Conservation (phyloP, 352 stramenopile genomes). For the Pythium volutum region DNA sequence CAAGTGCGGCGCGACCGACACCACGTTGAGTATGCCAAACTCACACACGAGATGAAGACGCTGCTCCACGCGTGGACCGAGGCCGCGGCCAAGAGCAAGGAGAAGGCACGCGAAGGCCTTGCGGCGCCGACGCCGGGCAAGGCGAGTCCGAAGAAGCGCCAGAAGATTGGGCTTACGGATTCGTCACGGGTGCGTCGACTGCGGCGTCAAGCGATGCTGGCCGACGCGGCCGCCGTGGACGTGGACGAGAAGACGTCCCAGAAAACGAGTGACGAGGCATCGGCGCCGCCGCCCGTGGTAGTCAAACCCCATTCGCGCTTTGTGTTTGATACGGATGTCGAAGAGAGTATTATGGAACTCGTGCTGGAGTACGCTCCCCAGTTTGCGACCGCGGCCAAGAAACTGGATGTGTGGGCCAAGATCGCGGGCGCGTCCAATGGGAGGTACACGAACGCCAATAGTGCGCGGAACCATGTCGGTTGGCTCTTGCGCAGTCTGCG, state of each 20-base stretch:
- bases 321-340: neutral
- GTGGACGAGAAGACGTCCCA: neutral
- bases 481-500: neutral
- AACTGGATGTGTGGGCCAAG: neutral
- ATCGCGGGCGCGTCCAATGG: neutral
- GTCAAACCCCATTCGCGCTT: neutral
- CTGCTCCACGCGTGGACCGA: neutral
- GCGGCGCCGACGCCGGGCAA: neutral
- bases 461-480: neutral
- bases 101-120: neutral
- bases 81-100: neutral
- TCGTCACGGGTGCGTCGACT: neutral
- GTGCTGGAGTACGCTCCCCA: neutral
- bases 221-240: neutral
- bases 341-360: slow-evolving; percentile 8
- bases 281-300: neutral
- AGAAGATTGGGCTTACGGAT: neutral
- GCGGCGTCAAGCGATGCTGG: neutral
- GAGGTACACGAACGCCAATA: neutral
- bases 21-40: slow-evolving; percentile 4
- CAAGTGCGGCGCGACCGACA: slow-evolving; percentile 3
- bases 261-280: neutral
- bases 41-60: neutral
- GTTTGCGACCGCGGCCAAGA: neutral
- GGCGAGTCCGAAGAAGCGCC: slow-evolving; percentile 1